Percentiles rank a stretch among this genome's conserved stretches.
phyloP scores from a whole-genome alignment of 805 yeast species.

The Phaffomyces opuntiae region DNA sequence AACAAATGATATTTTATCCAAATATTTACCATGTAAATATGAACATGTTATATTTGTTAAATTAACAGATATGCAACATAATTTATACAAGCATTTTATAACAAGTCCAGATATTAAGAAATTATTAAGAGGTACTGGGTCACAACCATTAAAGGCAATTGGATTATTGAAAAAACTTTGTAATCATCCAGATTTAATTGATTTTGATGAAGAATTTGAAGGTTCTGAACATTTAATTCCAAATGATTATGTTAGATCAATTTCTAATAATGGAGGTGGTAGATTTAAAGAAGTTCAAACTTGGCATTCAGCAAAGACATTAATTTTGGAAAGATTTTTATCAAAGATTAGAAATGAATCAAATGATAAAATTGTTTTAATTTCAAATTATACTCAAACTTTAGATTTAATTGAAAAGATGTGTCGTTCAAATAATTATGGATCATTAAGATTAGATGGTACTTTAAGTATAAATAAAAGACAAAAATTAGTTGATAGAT shows the following conservation, averaged over 20 bases:
- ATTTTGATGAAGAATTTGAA: conserved; percentile 69
- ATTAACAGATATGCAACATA: conserved; percentile 67
- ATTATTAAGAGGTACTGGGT: conserved; percentile 57
- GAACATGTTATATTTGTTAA: conserved; percentile 95
- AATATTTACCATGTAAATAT: conserved; percentile 90
- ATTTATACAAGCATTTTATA: conserved; percentile 65
- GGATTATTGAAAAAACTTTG: conserved; percentile 85
- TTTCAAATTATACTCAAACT: conserved; percentile 93
- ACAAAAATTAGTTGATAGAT: conserved; percentile 84
- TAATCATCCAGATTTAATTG: conserved; percentile 84
- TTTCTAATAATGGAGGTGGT: conserved; percentile 32
- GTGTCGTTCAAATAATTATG: conserved; percentile 73
- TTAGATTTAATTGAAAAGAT: conserved; percentile 81
- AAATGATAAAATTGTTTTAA: conserved; percentile 89
- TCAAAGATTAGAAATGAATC: conserved; percentile 71
- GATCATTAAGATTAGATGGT: conserved; percentile 81
- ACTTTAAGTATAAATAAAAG: conserved; percentile 88
- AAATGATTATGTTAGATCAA: conserved; percentile 53
- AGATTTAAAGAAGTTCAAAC: conserved; percentile 69
- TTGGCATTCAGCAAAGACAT: conserved; percentile 80
- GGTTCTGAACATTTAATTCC: conserved; percentile 66
- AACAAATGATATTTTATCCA: conserved; percentile 89
- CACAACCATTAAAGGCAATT: conserved; percentile 86
- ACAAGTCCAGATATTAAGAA: conserved; percentile 71
- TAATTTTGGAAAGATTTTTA: conserved; percentile 78